phyloP scores from a whole-genome alignment of 495 filamentous ascomycete genomes.

The Aspergillus saccharolyticus region DNA sequence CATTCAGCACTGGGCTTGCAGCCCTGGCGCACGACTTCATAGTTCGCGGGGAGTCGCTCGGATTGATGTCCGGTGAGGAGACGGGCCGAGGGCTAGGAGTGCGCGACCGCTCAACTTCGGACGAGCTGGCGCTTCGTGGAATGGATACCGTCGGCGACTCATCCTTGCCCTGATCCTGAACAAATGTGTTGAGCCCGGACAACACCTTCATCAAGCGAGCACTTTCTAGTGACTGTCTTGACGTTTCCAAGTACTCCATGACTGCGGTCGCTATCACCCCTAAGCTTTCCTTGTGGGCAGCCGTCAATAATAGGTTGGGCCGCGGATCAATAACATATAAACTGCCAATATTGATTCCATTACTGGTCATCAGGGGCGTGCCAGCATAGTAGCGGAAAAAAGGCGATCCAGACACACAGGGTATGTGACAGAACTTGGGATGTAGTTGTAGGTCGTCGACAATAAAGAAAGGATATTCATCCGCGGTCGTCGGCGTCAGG shows the following conservation, averaged over 20 bases:
- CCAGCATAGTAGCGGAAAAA: constrained; percentile 25
- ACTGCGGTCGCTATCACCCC: constrained; percentile 45
- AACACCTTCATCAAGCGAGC: constrained; percentile 47
- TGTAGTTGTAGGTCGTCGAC: constrained; percentile 23
- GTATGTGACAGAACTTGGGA: constrained; percentile 22
- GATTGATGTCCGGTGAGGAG: not conserved
- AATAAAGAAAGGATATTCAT: constrained; percentile 1
- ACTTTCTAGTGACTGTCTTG: constrained; percentile 42
- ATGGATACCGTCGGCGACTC: not conserved
- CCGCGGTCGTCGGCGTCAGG: constrained; percentile 1
- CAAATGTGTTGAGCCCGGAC: constrained; percentile 49
- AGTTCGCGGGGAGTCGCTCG: not conserved
- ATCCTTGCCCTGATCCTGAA: constrained; percentile 32
- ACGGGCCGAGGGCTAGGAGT: not conserved
- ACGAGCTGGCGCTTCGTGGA: not conserved
- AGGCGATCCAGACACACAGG: constrained; percentile 26
- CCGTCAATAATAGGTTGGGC: constrained; percentile 16
- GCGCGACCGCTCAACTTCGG: not conserved
- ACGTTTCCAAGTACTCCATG: constrained; percentile 53
- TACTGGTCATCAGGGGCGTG: constrained; percentile 20
- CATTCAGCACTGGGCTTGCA: not conserved
- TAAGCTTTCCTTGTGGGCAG: constrained; percentile 20
- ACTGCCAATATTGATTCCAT: constrained; percentile 21
- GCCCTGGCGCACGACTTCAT: not conserved
- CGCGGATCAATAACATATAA: constrained; percentile 23